phyloP scores from a whole-genome alignment of 257 asterid genomes.

The Solanum medicagineum region DNA sequence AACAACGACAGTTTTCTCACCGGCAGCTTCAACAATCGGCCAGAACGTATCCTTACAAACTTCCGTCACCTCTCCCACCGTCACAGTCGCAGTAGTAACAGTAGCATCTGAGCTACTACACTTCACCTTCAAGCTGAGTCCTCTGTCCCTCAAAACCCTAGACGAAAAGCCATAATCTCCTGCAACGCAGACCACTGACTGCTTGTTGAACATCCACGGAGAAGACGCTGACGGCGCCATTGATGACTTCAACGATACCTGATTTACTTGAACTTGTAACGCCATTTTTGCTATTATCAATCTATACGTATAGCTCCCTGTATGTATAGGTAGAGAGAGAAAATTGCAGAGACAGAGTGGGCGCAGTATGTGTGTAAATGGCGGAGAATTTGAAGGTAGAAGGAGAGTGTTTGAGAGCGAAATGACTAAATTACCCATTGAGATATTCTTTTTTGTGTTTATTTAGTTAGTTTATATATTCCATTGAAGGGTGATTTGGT shows the following conservation, averaged over 20 bases:
- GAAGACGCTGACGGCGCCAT: background rate
- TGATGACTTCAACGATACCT: slow-evolving; percentile 30
- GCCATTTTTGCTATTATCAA: slow-evolving; percentile 30
- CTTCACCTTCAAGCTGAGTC: slow-evolving; percentile 24
- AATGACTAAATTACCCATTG: slow-evolving; percentile 18
- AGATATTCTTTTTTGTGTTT: slow-evolving; percentile 3
- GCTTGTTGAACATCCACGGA: slow-evolving; percentile 22
- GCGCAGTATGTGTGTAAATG: background rate
- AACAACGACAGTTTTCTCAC: slow-evolving; percentile 57
- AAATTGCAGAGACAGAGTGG: background rate
- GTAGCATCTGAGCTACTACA: slow-evolving; percentile 38
- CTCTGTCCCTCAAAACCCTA: slow-evolving; percentile 14
- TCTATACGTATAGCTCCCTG: background rate
- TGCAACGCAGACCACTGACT: slow-evolving; percentile 28
- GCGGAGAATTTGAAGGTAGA: background rate
- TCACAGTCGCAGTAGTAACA: slow-evolving; percentile 16
- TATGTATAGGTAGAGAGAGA: background rate
- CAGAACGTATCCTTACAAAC: slow-evolving; percentile 61
- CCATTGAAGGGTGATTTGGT: background rate
- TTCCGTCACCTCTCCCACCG: slow-evolving; percentile 55
- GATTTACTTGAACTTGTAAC: slow-evolving; percentile 42
- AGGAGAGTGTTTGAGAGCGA: background rate
- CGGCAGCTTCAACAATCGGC: slow-evolving; percentile 76
- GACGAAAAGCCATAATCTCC: slow-evolving; percentile 28
- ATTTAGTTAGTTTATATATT: background rate